Evolutionary conservation across 768 basidiomycete species (phyloP), one percentile per base, ranked within the genome.

Genomic region (Thelephora aurantiotincta): DNA sequence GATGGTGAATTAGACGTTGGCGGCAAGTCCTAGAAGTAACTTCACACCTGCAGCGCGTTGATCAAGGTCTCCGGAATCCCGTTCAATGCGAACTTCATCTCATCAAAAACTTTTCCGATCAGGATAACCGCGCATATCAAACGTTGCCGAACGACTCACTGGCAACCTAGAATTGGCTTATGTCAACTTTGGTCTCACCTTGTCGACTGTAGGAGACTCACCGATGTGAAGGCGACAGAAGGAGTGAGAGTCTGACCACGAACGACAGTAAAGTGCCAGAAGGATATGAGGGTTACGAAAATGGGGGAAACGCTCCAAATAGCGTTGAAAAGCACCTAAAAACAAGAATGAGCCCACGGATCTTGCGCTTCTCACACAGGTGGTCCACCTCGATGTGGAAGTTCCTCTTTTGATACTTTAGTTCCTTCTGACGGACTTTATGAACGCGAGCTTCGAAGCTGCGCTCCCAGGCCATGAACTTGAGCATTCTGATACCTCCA

Each of bases 381-480:
- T 37, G 59, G 35, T 22, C 14, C 43, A 80, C 78, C 67, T 94
- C 92, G 46, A 94, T 85, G 37, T 73, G 75, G 62, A 92, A 97
- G 63, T 89, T 96, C 43, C 88, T 62, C 54, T 76, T 80, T 58
- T 92, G 90, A 61, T 78, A 90, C 55, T 78, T 79, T 19, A 96
- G 68, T 61, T 96, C 91, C 53, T 78, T 81, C 37, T 78, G 78
- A 20, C 91, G 75, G 50, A 94, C 69, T 45, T 73, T 77, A 46
- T 83, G 60, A 0, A 92, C 79, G 9, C 71, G 72, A 19, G 70
- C 68, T 63, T 94, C 91, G 55, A 93, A 93, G 58, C 78, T 88
- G 20, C 91, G 78, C 61, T 96, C 91, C 91, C 80, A 82, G 13
- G 89, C 91, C 89, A 94, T 93, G 63, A 93, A 96, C 59, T 94